Percentiles rank a stretch among this genome's conserved stretches.
Conservation (phyloP, 2,329 filamentous ascomycete genomes). For the Fusarium sp. region DNA sequence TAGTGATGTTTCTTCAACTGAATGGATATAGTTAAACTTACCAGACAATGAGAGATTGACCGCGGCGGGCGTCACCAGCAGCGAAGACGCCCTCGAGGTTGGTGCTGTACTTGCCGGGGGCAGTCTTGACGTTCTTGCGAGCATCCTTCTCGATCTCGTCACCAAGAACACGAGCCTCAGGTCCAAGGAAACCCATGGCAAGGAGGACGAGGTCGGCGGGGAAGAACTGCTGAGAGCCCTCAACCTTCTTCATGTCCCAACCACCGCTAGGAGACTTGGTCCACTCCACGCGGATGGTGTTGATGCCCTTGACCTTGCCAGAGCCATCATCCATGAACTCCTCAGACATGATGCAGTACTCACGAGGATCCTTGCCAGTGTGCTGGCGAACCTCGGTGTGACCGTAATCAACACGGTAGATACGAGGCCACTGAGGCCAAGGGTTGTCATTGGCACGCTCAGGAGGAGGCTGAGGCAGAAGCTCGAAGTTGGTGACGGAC, state of each 20-base stretch:
- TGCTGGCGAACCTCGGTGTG: slow-evolving; percentile 96
- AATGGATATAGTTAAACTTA: slow-evolving; percentile 56
- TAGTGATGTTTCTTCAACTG: background rate
- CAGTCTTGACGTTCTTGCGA: slow-evolving; percentile 96
- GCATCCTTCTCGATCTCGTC: slow-evolving; percentile 91
- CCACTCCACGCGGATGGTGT: slow-evolving; percentile 95
- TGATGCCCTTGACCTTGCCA: slow-evolving; percentile 94
- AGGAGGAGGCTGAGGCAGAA: slow-evolving; percentile 89
- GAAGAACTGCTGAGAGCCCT: slow-evolving; percentile 95
- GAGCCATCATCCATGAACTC: slow-evolving; percentile 91
- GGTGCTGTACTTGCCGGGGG: slow-evolving; percentile 86
- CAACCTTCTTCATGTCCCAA: slow-evolving; percentile 99
- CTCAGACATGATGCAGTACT: slow-evolving; percentile 98
- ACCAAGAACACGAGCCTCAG: slow-evolving; percentile 87
- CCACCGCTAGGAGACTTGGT: slow-evolving; percentile 87
- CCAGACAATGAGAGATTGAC: slow-evolving; percentile 97
- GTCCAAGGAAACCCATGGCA: slow-evolving; percentile 97
- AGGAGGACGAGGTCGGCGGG: slow-evolving; percentile 92
- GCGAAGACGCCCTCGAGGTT: slow-evolving; percentile 91
- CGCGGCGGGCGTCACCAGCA: slow-evolving; percentile 92
- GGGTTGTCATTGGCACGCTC: slow-evolving; percentile 95
- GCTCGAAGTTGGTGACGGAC: slow-evolving; percentile 95
- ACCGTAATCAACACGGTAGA: slow-evolving; percentile 98
- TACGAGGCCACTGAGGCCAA: slow-evolving; percentile 97
- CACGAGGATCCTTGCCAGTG: slow-evolving; percentile 94